Conservation (phyloP, 768 basidiomycete genomes). For the Gloeophyllum trabeum region DNA sequence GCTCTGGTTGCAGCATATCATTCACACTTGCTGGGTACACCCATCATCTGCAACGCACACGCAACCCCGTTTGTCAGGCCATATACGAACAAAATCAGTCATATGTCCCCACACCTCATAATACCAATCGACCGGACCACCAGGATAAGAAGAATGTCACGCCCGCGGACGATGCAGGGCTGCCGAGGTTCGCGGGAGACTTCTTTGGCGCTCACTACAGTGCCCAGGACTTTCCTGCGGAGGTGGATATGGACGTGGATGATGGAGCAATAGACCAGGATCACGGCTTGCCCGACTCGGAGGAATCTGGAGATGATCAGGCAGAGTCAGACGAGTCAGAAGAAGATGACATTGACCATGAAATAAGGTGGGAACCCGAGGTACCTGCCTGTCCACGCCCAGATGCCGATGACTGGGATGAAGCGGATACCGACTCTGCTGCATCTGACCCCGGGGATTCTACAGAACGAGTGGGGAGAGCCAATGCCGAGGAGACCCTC, state of each 20-base stretch:
- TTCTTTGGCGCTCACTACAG: background rate
- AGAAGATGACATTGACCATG: no score
- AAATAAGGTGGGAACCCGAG: no score
- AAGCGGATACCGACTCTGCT: no score
- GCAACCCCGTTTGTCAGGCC: background rate
- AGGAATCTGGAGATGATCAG: no score
- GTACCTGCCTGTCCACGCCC: no score
- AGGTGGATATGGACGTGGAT: background rate
- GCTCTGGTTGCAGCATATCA: background rate
- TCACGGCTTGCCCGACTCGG: no score
- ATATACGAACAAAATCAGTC: background rate
- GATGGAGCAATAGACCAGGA: no score
- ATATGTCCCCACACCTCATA: background rate
- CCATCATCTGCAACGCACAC: slow-evolving; percentile 1
- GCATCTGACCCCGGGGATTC: no score
- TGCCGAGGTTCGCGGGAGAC: slow-evolving; percentile 2
- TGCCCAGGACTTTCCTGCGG: background rate
- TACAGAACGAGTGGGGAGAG: background rate
- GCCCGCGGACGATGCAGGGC: background rate
- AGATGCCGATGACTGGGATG: no score
- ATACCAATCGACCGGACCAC: no score
- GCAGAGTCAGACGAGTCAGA: no score
- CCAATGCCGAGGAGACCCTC: background rate
- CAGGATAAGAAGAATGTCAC: background rate
- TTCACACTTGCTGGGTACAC: slow-evolving; percentile 1